Evolutionary conservation across 2,329 filamentous ascomycete species (phyloP), one percentile per base, ranked within the genome.

Genomic region (Penicillium sp.): DNA sequence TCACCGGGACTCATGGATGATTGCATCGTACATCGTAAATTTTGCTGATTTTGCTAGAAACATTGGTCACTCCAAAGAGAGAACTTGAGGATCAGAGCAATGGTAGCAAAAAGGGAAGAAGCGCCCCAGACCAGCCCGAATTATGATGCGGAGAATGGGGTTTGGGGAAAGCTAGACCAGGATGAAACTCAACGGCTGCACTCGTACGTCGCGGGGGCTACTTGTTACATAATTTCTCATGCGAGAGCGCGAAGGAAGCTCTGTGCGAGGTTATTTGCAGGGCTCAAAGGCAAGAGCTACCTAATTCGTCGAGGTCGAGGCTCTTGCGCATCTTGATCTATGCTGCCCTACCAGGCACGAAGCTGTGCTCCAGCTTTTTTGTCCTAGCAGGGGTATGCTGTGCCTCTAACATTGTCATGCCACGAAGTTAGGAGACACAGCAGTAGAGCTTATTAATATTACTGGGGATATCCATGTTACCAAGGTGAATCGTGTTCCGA

Each of bases 181-280:
- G 59, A 59, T 62, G 57, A 65, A 65, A 66, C 61, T 52, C 59
- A 65, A 66, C 58, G 63, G 59, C 52, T 54, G 39, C 39, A 41
- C 39, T 41, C 11, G 19, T 22, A 41, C 39, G n/a, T 58, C 53
- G 55, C 53, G 29, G 44, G 55, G 50, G 35, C 24, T 37, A 21
- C 22, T 39, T 27, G 47, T 49, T 39, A 21, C 45, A 58, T 62
- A 2, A 41, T 1, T 47, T 53, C 52, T 48, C 57, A 59, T 58
- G 43, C 43, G 57, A 49, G 55, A 58, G 46, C n/a, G 31, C 37
- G 26, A 29, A 41, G 48, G 11, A 24, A n/a, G 24, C 21, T 31
- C 33, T 2, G 31, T 27, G 47, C 27, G 51, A 37, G 59, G 47
- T 53, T 48, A 21, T 44, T 54, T 57, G 37, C 62, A 60, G 50